phyloP scores from a whole-genome alignment of 2,329 filamentous ascomycete species.

The Myrmaecium sp. region DNA sequence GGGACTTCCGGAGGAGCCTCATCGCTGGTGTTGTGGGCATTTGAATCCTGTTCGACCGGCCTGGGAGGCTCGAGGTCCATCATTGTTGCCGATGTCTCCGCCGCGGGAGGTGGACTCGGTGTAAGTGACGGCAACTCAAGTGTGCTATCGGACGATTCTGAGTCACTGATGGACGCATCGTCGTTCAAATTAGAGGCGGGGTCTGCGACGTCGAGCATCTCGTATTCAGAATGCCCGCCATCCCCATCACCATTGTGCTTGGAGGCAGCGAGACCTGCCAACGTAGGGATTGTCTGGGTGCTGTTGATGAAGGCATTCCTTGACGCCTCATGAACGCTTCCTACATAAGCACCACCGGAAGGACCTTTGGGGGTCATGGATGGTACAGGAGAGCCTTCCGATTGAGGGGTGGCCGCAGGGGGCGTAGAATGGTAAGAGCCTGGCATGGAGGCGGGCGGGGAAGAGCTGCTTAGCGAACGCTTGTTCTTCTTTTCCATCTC shows the following conservation, averaged over 20 bases:
- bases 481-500: too few relatives aligned
- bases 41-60: neutral
- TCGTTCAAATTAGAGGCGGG: conserved; percentile 8
- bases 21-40: neutral
- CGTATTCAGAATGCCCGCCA: conserved; percentile 4
- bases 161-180: conserved; percentile 7
- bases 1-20: neutral
- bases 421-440: too few relatives aligned
- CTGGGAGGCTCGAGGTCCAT: conserved; percentile 2
- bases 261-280: conserved; percentile 5
- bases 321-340: conserved; percentile 18
- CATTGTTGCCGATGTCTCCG: neutral
- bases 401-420: too few relatives aligned
- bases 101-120: conserved; percentile 8
- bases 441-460: too few relatives aligned
- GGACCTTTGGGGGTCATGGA: too few relatives aligned
- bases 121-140: conserved; percentile 9
- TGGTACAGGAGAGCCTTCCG: too few relatives aligned
- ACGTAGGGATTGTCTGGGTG: conserved; percentile 22
- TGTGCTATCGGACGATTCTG: conserved; percentile 12
- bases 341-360: too few relatives aligned
- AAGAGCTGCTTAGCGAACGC: too few relatives aligned
- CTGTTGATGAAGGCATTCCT: conserved; percentile 26
- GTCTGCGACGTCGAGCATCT: neutral
- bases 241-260: neutral